phyloP scores from a whole-genome alignment of 202 grass and related monocot genomes.

The Schoenoplectus tabernaemontani region DNA sequence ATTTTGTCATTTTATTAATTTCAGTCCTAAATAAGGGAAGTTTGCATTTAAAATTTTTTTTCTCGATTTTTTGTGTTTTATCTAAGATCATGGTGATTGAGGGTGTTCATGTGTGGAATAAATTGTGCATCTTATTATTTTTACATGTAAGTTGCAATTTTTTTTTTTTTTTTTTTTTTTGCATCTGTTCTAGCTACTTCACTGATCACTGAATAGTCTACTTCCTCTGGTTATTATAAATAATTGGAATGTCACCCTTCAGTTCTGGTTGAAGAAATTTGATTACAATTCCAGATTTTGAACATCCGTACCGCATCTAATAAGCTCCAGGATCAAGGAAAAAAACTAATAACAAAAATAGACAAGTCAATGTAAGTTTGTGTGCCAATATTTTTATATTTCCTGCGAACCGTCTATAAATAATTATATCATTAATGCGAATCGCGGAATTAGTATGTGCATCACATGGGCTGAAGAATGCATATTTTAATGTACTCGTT shows the following conservation, averaged over 20 bases:
- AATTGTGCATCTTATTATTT: not conserved
- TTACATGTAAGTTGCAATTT: not conserved
- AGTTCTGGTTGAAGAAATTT: not conserved
- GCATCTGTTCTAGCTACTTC: not conserved
- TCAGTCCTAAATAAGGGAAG: not conserved
- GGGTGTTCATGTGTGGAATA: conserved; percentile 5
- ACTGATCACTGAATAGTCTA: too few species aligned
- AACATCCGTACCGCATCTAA: not conserved
- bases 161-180: not conserved
- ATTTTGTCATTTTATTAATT: conserved; percentile 1
- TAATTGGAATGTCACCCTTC: too few species aligned
- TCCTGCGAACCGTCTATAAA: not conserved
- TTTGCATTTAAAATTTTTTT: conserved; percentile 2
- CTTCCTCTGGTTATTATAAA: too few species aligned
- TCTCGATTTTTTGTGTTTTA: not conserved
- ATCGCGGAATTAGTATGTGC: not conserved
- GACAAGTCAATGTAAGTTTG: conserved; percentile 7
- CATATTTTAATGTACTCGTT: not conserved
- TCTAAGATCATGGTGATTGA: not conserved
- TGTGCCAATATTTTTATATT: not conserved
- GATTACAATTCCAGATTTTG: conserved; percentile 8
- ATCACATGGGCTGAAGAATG: conserved; percentile 1
- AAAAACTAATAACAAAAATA: not conserved
- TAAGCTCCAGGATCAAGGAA: not conserved
- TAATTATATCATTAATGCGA: conserved; percentile 9